Percentiles rank a stretch among this genome's conserved stretches.
These are phyloP conservation scores for Hericium erinaceus DNA, from an alignment of 768 basidiomycete species.

Conservation along the genomic window DNA sequence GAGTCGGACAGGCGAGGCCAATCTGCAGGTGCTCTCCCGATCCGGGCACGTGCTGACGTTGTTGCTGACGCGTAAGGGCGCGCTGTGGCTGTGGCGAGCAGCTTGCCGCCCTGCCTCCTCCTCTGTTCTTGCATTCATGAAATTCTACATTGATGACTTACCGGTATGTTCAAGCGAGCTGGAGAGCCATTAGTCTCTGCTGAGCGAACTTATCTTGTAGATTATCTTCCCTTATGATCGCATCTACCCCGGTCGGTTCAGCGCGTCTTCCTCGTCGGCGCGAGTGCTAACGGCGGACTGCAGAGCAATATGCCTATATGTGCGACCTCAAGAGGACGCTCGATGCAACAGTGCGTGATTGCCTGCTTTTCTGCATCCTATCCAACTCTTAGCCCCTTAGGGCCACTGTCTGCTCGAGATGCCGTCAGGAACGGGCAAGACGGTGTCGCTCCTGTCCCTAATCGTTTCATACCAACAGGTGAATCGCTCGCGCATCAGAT, in stretches of 20 bases:
- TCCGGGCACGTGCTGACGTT: neutral
- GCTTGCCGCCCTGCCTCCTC: neutral
- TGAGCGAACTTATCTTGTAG: conserved; percentile 26
- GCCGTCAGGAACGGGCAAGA: conserved; percentile 99
- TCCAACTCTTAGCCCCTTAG: conserved; percentile 30
- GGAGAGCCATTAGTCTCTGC: conserved; percentile 3
- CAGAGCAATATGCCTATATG: conserved; percentile 99
- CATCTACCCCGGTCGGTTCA: conserved; percentile 82
- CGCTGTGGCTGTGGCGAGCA: too few species aligned
- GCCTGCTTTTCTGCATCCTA: neutral
- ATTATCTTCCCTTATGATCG: conserved; percentile 90
- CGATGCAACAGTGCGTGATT: conserved; percentile 72
- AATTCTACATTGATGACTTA: conserved; percentile 27
- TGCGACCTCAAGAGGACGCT: conserved; percentile 95
- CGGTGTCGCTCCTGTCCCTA: conserved; percentile 87
- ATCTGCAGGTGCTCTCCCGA: neutral
- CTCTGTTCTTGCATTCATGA: conserved; percentile 17
- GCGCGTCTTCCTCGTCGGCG: neutral
- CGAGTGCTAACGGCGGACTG: conserved; percentile 3
- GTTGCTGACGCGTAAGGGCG: too few species aligned
- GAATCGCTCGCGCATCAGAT: neutral
- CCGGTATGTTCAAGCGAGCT: conserved; percentile 31
- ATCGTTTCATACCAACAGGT: conserved; percentile 99
- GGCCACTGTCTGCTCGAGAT: conserved; percentile 99
- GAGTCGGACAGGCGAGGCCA: neutral